These are phyloP conservation scores for Penicillium sp. DNA, from an alignment of 2,329 filamentous ascomycete genomes.

Conservation along the genomic window DNA sequence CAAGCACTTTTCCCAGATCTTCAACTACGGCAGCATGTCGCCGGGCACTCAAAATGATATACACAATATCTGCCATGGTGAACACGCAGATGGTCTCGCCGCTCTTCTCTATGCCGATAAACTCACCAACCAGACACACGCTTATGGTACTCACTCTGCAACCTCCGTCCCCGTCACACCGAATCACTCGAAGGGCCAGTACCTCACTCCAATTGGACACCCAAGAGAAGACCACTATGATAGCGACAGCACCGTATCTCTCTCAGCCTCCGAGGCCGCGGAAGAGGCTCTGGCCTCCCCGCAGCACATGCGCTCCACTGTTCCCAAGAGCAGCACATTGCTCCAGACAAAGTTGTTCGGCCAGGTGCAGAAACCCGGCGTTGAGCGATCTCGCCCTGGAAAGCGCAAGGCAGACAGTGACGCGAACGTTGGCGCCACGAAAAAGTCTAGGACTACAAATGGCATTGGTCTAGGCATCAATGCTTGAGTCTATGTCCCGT, in stretches of 20 bases:
- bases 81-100: slow-evolving; percentile 37
- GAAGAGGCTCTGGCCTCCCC: slow-evolving; percentile 47
- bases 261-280: slow-evolving; percentile 53
- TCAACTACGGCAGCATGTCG: slow-evolving; percentile 68
- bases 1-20: slow-evolving; percentile 77
- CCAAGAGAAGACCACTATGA: slow-evolving; percentile 55
- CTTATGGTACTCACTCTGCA: slow-evolving; percentile 44
- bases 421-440: slow-evolving; percentile 37
- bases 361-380: slow-evolving; percentile 55
- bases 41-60: slow-evolving; percentile 56
- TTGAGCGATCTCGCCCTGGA: slow-evolving; percentile 30
- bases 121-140: slow-evolving; percentile 33
- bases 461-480: slow-evolving; percentile 58
- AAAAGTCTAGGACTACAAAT: slow-evolving; percentile 50
- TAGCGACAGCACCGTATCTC: slow-evolving; percentile 82
- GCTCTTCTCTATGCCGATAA: slow-evolving; percentile 41
- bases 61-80: slow-evolving; percentile 35
- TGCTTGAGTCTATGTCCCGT: slow-evolving; percentile 22
- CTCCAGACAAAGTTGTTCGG: slow-evolving; percentile 65
- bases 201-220: slow-evolving; percentile 60
- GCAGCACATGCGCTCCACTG: slow-evolving; percentile 24
- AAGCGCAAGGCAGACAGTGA: slow-evolving; percentile 43
- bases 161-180: slow-evolving; percentile 75
- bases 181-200: slow-evolving; percentile 52
- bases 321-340: slow-evolving; percentile 44